phyloP scores from a whole-genome alignment of 1,139 yeast genomes.

The Cylindricascospora bacillispora region DNA sequence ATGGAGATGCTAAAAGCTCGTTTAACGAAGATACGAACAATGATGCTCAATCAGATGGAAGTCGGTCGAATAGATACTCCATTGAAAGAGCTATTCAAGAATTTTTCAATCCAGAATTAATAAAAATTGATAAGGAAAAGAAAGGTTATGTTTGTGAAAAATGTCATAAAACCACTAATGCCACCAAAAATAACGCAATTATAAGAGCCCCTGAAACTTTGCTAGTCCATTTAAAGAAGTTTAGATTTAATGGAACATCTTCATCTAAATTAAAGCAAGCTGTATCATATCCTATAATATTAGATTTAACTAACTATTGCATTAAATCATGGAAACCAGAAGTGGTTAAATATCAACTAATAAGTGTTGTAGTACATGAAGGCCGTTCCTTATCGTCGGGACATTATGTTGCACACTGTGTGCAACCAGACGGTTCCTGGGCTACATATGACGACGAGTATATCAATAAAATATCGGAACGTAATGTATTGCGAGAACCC shows the following conservation, averaged over 20 bases:
- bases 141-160: constrained; percentile 78
- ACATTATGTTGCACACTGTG: constrained; percentile 82
- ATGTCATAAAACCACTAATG: constrained; percentile 67
- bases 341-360: constrained; percentile 49
- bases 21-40: constrained; percentile 4
- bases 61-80: constrained; percentile 33
- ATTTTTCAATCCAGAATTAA: constrained; percentile 68
- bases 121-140: constrained; percentile 53
- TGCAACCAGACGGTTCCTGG: constrained; percentile 89
- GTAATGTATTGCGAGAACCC: constrained; percentile 66
- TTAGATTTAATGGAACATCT: constrained; percentile 66
- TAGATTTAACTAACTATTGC: constrained; percentile 55
- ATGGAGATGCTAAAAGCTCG: neutral
- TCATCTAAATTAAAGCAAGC: constrained; percentile 83
- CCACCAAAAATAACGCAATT: constrained; percentile 62
- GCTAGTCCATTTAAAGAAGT: constrained; percentile 76
- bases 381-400: constrained; percentile 90
- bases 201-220: constrained; percentile 80
- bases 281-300: constrained; percentile 63
- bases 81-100: constrained; percentile 65
- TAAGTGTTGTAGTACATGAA: constrained; percentile 86
- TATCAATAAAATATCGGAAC: constrained; percentile 59
- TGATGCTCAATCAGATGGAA: constrained; percentile 9
- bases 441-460: constrained; percentile 89
- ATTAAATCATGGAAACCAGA: no score